Evolutionary conservation across 2,329 filamentous ascomycete genomes (phyloP), one percentile per base, ranked within the genome.

Genomic region (Microthyrium microscopicum): DNA sequence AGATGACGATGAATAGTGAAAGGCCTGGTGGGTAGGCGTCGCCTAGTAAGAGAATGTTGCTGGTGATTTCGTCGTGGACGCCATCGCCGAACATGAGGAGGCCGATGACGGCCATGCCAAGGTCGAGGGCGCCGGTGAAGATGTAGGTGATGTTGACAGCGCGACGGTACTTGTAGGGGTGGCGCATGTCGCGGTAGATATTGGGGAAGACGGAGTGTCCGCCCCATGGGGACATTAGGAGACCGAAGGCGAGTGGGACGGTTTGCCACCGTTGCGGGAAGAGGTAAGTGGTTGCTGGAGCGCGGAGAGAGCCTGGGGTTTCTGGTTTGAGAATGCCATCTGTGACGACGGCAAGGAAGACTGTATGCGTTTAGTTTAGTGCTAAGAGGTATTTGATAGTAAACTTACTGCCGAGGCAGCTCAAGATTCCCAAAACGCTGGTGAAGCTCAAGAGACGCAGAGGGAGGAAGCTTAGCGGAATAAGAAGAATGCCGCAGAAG

Each of bases 51-150:
- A 95, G 70, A 39, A 98, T 77, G 56, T 93, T 95, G 47, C 78
- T 77, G 0, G 89, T 94, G 50, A 95, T 76, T 53, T 91, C 83
- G 41, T 93, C 85, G 36, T 68, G 69, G 34, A 93, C 81, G n/a
- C 61, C 67, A 44, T 92, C 80, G 39, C 87, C 87, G 53, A 94
- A 98, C 87, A 98, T 95, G 42, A 94, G 66, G 37, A 89, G 69
- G 25, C 89, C 87, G 8, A 80, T 70, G 28, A 89, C 68, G 18
- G 83, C 85, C 50, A 92, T 84, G 29, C 73, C 68, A 18, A 77
- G 66, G 52, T 95, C 87, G 9, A 95, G 67, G 15, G 81, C 49
- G 51, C 82, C 87, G 72, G 83, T 91, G 52, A 92, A 91, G 16
- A 71, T 65, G 54, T 92, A 94, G 2, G 85, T 91, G 39, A 77